Evolutionary conservation across 164 flowering plant genomes (phyloP), one percentile per base, ranked within the genome.

Genomic region (Annona squamosa): DNA sequence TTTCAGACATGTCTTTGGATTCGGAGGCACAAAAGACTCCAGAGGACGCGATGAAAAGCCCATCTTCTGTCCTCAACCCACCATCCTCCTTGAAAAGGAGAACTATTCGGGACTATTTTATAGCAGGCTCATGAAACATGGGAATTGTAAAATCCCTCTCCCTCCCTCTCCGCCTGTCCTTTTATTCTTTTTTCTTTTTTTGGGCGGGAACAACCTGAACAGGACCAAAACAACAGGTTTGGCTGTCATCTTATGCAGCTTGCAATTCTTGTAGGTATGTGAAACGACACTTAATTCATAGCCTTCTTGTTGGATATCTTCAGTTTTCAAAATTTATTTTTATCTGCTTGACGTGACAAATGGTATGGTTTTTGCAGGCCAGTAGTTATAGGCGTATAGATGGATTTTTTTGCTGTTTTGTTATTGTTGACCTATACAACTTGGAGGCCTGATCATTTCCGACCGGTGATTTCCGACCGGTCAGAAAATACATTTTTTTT

Each of bases 31-130:
- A 76, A 63, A 82, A 75, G 75, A 82, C 82, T 42, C 82, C 84
- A 70, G 79, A 82, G 42, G 76, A 74, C 46, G 72, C 72, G 13
- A 9, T 72, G 73, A 70, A 59, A 41, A 82, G 82, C 71, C 84
- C 84, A 47, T 79, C 82, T 72, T 82, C 84, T 3, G 84, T 82
- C 48, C 73, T 94, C 75, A 86, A 78, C 72, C 95, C 95, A 71
- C 97, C 97, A 71, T 85, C 95, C 6, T 78, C 83, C 69, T 63
- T 80, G 77, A 81, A 81, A 81, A 76, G 82, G 68, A 80, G 68
- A 76, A 81, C 83, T 62, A 78, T 81, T 45, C 43, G 84, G 42
- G 84, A 79, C 76, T 79, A 78, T 59, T 81, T 79, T 56, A 65
- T 69, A 46, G 76, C 76, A 7, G 45, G 65, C 26, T 79, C 84